phyloP scores from a whole-genome alignment of 345 rosid genomes.

The Eucalyptus marginata region DNA sequence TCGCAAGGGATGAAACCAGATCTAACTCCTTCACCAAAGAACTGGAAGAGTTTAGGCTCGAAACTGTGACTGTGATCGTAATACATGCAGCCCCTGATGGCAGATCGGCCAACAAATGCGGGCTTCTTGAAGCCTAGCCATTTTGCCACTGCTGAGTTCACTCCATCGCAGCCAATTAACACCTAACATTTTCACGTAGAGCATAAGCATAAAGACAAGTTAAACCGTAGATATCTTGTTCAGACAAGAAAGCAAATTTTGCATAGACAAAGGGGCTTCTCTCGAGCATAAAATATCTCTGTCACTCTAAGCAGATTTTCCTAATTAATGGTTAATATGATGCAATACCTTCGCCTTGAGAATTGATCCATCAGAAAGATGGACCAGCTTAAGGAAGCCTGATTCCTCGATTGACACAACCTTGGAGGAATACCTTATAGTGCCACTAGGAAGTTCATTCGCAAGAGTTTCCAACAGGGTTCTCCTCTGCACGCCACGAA shows the following conservation, averaged over 20 bases:
- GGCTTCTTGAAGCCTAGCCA: slow-evolving; percentile 59
- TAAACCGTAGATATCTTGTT: neutral
- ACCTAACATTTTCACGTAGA: slow-evolving; percentile 14
- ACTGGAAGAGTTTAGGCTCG: slow-evolving; percentile 13
- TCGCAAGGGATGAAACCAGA: slow-evolving; percentile 40
- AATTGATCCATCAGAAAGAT: too few relatives aligned
- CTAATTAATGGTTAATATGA: too few relatives aligned
- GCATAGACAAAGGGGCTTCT: neutral
- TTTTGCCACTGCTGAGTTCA: slow-evolving; percentile 53
- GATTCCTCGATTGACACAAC: too few relatives aligned
- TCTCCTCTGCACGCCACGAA: too few relatives aligned
- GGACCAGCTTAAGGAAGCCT: too few relatives aligned
- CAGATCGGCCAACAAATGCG: slow-evolving; percentile 14
- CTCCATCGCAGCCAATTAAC: slow-evolving; percentile 66
- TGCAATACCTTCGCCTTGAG: too few relatives aligned
- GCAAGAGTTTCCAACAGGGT: too few relatives aligned
- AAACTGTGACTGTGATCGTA: slow-evolving; percentile 26
- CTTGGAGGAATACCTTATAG: too few relatives aligned
- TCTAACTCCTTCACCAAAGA: slow-evolving; percentile 32
- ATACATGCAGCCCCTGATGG: slow-evolving; percentile 34
- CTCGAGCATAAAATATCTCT: neutral
- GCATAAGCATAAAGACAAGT: neutral
- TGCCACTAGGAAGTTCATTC: too few relatives aligned
- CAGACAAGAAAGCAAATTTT: neutral
- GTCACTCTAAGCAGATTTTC: neutral